These are phyloP conservation scores for Fusarium sp. DNA, from an alignment of 2,329 filamentous ascomycete species.

Conservation along the genomic window DNA sequence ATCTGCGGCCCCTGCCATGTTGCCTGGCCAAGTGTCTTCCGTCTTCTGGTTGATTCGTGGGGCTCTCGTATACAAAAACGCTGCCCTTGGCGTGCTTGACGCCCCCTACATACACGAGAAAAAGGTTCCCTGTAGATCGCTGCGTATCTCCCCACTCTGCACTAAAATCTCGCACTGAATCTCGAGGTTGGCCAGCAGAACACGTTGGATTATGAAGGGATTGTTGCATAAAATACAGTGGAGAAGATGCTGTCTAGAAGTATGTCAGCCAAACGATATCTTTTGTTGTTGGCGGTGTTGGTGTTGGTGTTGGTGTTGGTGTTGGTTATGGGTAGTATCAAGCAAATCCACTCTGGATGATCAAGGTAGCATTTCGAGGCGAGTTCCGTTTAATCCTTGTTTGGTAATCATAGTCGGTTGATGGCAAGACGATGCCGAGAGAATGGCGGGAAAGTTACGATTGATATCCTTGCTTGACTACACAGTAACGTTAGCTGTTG, in stretches of 20 bases:
- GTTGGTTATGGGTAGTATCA: background rate
- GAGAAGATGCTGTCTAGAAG: background rate
- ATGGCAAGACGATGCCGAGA: background rate
- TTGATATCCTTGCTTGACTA: background rate
- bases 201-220: background rate
- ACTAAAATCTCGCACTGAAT: conserved; percentile 9
- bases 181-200: background rate
- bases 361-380: conserved; percentile 3
- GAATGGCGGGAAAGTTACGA: background rate
- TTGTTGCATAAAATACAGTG: background rate
- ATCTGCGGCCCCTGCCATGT: conserved; percentile 7
- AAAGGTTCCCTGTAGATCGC: conserved; percentile 12
- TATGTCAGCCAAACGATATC: background rate
- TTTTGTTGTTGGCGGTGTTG: background rate
- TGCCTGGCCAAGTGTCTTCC: background rate
- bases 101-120: conserved; percentile 27
- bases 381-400: conserved; percentile 8
- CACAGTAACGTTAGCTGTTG: background rate
- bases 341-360: conserved; percentile 1
- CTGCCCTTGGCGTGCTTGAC: background rate
- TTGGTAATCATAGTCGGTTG: background rate
- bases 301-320: background rate
- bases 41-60: conserved; percentile 13
- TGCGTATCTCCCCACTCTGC: conserved; percentile 6
- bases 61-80: conserved; percentile 8